phyloP scores from a whole-genome alignment of 352 stramenopile species.

The Elongisporangium undulatum region DNA sequence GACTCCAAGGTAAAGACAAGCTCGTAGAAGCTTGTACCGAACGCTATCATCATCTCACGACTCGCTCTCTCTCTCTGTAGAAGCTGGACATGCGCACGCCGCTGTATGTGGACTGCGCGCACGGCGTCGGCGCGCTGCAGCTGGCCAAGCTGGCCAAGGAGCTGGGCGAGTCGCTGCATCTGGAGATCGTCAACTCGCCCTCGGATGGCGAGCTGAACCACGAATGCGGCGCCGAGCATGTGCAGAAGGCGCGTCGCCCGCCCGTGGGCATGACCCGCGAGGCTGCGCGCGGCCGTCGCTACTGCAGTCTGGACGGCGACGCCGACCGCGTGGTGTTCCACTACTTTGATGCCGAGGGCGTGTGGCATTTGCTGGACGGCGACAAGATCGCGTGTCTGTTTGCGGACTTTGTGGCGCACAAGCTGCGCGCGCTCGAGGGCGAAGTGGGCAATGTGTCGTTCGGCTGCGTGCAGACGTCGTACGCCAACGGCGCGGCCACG shows the following conservation, averaged over 20 bases:
- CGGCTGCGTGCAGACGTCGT: slow-evolving; percentile 98
- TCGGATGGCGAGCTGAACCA: slow-evolving; percentile 93
- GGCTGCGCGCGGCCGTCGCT: slow-evolving; percentile 67
- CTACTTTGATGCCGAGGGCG: slow-evolving; percentile 77
- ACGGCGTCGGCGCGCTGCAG: slow-evolving; percentile 89
- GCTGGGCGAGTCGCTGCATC: slow-evolving; percentile 67
- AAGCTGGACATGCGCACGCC: slow-evolving; percentile 71
- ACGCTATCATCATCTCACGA: neutral
- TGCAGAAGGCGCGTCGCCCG: slow-evolving; percentile 92
- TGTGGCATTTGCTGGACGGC: slow-evolving; percentile 92
- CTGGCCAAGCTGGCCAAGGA: slow-evolving; percentile 75
- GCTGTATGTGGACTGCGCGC: slow-evolving; percentile 92
- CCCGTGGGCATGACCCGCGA: slow-evolving; percentile 66
- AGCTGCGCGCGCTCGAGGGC: slow-evolving; percentile 70
- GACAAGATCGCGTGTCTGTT: slow-evolving; percentile 98
- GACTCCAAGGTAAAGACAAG: slow-evolving; percentile 54
- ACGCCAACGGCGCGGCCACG: slow-evolving; percentile 96
- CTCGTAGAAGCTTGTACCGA: neutral
- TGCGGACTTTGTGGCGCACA: slow-evolving; percentile 91
- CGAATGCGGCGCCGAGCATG: slow-evolving; percentile 95
- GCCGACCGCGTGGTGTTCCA: slow-evolving; percentile 98
- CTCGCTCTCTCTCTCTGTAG: slow-evolving; percentile 13
- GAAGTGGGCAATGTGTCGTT: slow-evolving; percentile 66
- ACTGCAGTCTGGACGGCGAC: slow-evolving; percentile 96
- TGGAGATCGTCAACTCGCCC: slow-evolving; percentile 81